Base-by-base conservation (phyloP, 2,329 filamentous ascomycete genomes). In the Xylaria multiplex region DNA sequence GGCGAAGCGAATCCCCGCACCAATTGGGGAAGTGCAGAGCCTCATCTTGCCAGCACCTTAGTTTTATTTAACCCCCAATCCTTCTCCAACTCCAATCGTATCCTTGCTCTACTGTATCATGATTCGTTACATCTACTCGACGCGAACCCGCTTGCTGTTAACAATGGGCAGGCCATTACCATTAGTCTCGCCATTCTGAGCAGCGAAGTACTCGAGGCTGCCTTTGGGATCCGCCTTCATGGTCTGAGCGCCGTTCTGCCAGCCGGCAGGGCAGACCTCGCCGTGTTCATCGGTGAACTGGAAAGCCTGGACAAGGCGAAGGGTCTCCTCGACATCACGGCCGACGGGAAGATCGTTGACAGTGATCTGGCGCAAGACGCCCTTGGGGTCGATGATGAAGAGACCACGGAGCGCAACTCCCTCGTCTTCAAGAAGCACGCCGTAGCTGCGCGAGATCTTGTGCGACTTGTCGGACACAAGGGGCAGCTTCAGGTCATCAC, bases 261-360 rank as follows among this genome's bases (percentile, higher is more conserved):
- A 85, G 72, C 82, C 83, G 60, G 83, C 83, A 50, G 83, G 83
- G 79, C 83, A 94, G 62, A 93, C 86, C 77, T 92, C 89, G 79
- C 93, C 93, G 84, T 91, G 92, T 72, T 93, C 91, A 71, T 94
- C 91, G 13, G 91, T 91, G 82, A 95, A 92, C 79, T 94, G 92
- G 78, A 93, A 93, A 6, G 91, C 90, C 70, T 90, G 84, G 65
- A 90, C 86, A 1, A 91, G 90, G 43, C 88, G 86, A 71, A 89
- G 81, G 1, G 86, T 85, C 80, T 90, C 88, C 75, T 89, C 86
- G 61, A 90, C 88, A 70, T 85, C 84, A 70, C 88, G 86, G 66
- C 88, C 88, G 69, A 90, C 87, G 67, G 87, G 86, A 37, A 89
- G 82, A 73, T 90, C 87, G 79, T 90, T 90, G 80, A 90, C 81